Conservation (phyloP, 1,284 basidiomycete species). For the Boletus mariae region DNA sequence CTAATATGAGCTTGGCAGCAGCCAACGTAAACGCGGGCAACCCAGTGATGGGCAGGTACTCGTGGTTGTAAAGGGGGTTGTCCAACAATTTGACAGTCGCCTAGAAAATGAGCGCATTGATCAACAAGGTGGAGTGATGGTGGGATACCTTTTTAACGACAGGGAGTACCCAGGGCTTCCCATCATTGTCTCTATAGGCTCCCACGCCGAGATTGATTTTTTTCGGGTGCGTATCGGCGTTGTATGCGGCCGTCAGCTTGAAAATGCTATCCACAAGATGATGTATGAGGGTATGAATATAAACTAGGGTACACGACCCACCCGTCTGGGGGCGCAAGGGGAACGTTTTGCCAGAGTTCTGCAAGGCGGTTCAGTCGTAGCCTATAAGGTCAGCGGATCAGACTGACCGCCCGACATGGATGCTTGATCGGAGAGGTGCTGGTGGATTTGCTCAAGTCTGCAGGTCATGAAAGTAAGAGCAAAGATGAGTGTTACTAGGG, state of each 20-base stretch:
- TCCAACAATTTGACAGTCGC: slow-evolving; percentile 70
- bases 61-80: slow-evolving; percentile 81
- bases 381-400: slow-evolving; percentile 10
- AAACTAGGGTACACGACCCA: slow-evolving; percentile 23
- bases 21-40: slow-evolving; percentile 77
- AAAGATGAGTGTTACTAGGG: neutral
- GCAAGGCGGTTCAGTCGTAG: slow-evolving; percentile 13
- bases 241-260: slow-evolving; percentile 86
- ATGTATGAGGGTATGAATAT: slow-evolving; percentile 5
- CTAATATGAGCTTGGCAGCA: slow-evolving; percentile 82
- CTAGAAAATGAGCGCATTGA: slow-evolving; percentile 37
- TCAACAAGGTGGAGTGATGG: neutral
- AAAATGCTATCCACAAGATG: slow-evolving; percentile 65
- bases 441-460: slow-evolving; percentile 51
- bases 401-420: slow-evolving; percentile 50
- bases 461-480: slow-evolving; percentile 39
- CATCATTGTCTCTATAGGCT: slow-evolving; percentile 83
- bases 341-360: slow-evolving; percentile 73
- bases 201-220: slow-evolving; percentile 94
- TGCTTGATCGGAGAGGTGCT: slow-evolving; percentile 38
- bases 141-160: slow-evolving; percentile 74
- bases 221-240: slow-evolving; percentile 72
- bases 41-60: slow-evolving; percentile 92
- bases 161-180: slow-evolving; percentile 89
- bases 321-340: slow-evolving; percentile 81